These are phyloP conservation scores for Cytospora paraplurivora DNA, from an alignment of 2,329 filamentous ascomycete species.

Conservation along the genomic window DNA sequence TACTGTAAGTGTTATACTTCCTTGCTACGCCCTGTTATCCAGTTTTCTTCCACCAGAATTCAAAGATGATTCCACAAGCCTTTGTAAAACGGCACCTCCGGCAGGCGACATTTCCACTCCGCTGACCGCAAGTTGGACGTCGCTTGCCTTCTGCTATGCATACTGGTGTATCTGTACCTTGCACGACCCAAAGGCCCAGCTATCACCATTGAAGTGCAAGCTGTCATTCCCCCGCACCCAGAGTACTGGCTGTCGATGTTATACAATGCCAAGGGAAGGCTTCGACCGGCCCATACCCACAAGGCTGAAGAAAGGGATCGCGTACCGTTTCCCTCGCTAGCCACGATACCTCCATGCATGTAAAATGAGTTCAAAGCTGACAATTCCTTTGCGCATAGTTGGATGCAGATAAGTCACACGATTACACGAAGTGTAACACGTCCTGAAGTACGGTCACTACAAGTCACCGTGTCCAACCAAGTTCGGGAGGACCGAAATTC, in stretches of 20 bases:
- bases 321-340: neutral
- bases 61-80: conserved; percentile 1
- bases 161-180: neutral
- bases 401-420: neutral
- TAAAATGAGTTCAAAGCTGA: conserved; percentile 5
- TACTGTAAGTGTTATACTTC: neutral
- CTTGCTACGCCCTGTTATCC: neutral
- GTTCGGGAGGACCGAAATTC: neutral
- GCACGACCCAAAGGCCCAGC: neutral
- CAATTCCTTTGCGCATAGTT: neutral
- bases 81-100: neutral
- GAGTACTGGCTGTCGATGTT: neutral
- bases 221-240: neutral
- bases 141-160: neutral
- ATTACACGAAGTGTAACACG: neutral
- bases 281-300: neutral
- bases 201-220: neutral
- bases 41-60: neutral
- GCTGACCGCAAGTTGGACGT: conserved; percentile 28
- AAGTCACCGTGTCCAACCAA: conserved; percentile 16
- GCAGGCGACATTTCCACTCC: conserved; percentile 10
- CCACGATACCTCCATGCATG: neutral
- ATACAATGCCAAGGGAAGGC: neutral
- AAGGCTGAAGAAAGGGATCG: neutral
- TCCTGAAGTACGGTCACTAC: conserved; percentile 12